Evolutionary conservation across 2,329 filamentous ascomycete genomes (phyloP).

Genomic region (Chaetomium sp.): DNA sequence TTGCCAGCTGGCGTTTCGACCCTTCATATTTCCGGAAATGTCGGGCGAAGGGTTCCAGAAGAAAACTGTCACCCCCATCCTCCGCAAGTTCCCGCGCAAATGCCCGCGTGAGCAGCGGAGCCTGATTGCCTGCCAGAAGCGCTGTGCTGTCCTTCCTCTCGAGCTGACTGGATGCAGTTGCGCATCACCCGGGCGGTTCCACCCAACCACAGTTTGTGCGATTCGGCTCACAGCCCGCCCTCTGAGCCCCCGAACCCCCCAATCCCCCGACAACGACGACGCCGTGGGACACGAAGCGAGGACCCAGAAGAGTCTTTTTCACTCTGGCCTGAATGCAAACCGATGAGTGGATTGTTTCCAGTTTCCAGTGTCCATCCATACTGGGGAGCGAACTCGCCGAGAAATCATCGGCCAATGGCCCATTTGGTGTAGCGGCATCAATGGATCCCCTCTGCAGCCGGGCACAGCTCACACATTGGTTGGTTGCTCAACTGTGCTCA

Average conservation of each 20-base stretch:
- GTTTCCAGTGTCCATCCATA: not conserved
- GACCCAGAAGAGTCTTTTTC: not conserved
- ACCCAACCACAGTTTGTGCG: not conserved
- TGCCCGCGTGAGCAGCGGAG: constrained; percentile 4
- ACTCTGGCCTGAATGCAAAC: not conserved
- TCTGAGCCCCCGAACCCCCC: not conserved
- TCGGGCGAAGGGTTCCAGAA: constrained; percentile 8
- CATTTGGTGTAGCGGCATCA: not conserved
- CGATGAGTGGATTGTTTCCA: not conserved
- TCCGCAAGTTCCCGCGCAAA: not conserved
- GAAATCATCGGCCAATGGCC: constrained; percentile 17
- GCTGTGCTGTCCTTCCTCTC: not conserved
- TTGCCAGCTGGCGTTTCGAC: not conserved
- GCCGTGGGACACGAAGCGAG: constrained; percentile 16
- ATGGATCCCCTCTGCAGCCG: constrained; percentile 12
- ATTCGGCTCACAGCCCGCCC: not conserved
- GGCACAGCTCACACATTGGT: constrained; percentile 12
- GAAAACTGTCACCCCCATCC: not conserved
- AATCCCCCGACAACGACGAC: constrained; percentile 6
- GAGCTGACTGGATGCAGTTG: constrained; percentile 6
- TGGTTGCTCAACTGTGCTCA: not conserved
- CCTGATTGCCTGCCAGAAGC: constrained; percentile 13
- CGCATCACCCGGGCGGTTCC: constrained; percentile 1
- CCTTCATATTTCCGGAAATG: not conserved
- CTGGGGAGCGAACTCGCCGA: constrained; percentile 11